Evolutionary conservation across 768 basidiomycete species (phyloP).

Genomic region (Gautieria morchelliformis): DNA sequence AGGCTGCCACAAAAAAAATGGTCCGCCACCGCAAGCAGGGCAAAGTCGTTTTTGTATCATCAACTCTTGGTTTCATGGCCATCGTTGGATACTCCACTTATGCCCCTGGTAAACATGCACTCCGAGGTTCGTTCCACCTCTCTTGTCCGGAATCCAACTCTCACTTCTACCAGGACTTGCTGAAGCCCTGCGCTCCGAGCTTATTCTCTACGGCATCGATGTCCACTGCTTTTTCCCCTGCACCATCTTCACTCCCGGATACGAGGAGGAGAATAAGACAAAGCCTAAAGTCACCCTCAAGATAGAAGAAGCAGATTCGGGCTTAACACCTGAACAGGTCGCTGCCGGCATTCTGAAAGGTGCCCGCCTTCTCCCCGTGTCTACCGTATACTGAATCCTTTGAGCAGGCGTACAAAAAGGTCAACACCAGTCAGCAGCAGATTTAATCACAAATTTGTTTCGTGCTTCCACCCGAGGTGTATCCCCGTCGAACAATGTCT

Average conservation of each 20-base stretch:
- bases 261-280: constrained; percentile 60
- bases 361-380: constrained; percentile 18
- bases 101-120: constrained; percentile 75
- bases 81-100: constrained; percentile 76
- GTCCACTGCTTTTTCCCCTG: constrained; percentile 78
- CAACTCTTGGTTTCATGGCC: constrained; percentile 63
- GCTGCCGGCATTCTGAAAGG: constrained; percentile 53
- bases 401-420: constrained; percentile 54
- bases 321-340: constrained; percentile 52
- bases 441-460: constrained; percentile 60
- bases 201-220: constrained; percentile 65
- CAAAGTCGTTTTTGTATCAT: constrained; percentile 70
- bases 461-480: constrained; percentile 57
- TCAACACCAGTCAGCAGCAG: constrained; percentile 65
- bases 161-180: constrained; percentile 50
- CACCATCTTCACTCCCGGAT: constrained; percentile 73
- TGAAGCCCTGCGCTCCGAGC: constrained; percentile 72
- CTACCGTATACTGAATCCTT: neutral
- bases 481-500: constrained; percentile 45
- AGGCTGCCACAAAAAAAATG: constrained; percentile 65
- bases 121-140: constrained; percentile 47
- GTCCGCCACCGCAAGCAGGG: constrained; percentile 45
- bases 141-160: neutral
- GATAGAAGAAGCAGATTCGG: constrained; percentile 67
- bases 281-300: constrained; percentile 70